phyloP scores from a whole-genome alignment of 2,329 filamentous ascomycete genomes.

The Pseudopithomyces chartarum region DNA sequence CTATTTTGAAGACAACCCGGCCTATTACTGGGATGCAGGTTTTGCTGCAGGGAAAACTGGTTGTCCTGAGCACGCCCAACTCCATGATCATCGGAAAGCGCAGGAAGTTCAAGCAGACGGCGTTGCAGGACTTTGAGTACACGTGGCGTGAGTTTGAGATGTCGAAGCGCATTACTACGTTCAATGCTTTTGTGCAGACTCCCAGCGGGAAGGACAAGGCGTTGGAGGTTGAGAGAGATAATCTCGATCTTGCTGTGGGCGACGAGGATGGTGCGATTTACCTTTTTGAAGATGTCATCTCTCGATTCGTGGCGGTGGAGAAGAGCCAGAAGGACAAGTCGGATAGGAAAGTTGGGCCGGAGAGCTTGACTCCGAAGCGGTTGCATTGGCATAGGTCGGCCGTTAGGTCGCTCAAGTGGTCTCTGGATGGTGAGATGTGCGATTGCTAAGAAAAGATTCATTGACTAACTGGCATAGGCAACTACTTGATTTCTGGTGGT shows the following conservation, averaged over 20 bases:
- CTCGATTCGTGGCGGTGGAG: conserved; percentile 55
- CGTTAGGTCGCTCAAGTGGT: conserved; percentile 88
- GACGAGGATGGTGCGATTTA: conserved; percentile 77
- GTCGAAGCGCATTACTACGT: conserved; percentile 63
- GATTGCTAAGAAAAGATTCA: not conserved
- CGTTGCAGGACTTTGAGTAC: conserved; percentile 50
- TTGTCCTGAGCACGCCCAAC: conserved; percentile 61
- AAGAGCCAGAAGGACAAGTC: conserved; percentile 42
- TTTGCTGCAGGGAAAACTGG: conserved; percentile 60
- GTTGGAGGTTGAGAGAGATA: conserved; percentile 39
- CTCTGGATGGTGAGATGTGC: conserved; percentile 72
- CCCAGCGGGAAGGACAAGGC: conserved; percentile 49
- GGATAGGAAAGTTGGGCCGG: conserved; percentile 34
- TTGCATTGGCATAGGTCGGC: conserved; percentile 90
- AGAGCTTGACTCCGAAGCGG: conserved; percentile 61
- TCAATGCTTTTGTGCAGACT: conserved; percentile 48
- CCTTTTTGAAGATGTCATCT: conserved; percentile 77
- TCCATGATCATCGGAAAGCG: conserved; percentile 66
- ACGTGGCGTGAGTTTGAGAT: conserved; percentile 59
- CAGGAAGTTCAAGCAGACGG: conserved; percentile 37
- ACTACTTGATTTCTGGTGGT: conserved; percentile 93
- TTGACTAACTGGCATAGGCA: conserved; percentile 58
- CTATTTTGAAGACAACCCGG: conserved; percentile 45
- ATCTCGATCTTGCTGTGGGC: conserved; percentile 79
- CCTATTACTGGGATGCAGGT: conserved; percentile 48